phyloP scores from a whole-genome alignment of 495 filamentous ascomycete species.

The Copromyces sp. region DNA sequence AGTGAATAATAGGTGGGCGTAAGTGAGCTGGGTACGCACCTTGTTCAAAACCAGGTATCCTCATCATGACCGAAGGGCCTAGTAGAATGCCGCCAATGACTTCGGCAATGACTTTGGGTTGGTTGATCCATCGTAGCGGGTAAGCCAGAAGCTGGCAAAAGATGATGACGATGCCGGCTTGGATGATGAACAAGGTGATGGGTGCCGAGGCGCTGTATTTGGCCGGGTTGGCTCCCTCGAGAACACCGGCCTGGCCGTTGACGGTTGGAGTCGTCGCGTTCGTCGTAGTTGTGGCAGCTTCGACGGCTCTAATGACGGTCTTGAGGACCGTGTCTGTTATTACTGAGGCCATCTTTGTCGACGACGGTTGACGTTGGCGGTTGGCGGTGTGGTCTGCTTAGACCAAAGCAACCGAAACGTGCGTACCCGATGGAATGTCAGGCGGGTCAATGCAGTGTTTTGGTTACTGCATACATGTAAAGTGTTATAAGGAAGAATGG shows the following conservation, averaged over 20 bases:
- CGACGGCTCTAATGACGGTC: neutral
- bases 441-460: neutral
- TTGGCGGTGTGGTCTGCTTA: neutral
- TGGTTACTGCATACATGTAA: neutral
- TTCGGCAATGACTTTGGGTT: conserved; percentile 92
- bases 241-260: conserved; percentile 18
- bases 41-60: conserved; percentile 67
- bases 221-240: conserved; percentile 55
- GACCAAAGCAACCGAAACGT: neutral
- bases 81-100: conserved; percentile 88
- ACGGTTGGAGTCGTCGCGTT: neutral
- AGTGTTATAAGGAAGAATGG: neutral
- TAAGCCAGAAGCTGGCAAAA: conserved; percentile 67
- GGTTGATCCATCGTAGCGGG: conserved; percentile 76
- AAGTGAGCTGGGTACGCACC: conserved; percentile 40
- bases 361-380: neutral
- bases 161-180: conserved; percentile 85
- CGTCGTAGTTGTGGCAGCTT: neutral
- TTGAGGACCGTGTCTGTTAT: neutral
- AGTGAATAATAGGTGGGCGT: too few relatives aligned
- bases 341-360: neutral
- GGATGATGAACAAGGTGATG: conserved; percentile 90
- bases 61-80: conserved; percentile 77
- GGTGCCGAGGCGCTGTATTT: conserved; percentile 68
- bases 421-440: neutral